Conservation (phyloP, 2,329 filamentous ascomycete genomes). For the Triangularia setosa region DNA sequence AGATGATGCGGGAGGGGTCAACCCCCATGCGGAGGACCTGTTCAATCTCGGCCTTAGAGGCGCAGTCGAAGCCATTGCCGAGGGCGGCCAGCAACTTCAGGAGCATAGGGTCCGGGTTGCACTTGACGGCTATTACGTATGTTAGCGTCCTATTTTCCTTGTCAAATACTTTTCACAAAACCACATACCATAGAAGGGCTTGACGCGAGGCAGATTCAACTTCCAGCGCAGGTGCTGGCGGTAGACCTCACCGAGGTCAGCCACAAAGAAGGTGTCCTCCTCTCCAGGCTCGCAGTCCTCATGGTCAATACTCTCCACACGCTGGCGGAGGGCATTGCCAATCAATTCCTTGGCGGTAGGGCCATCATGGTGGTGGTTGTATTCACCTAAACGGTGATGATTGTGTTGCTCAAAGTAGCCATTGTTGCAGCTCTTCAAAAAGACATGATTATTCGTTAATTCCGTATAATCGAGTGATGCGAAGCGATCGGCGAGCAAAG, state of each 20-base stretch:
- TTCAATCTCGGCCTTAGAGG: conserved; percentile 96
- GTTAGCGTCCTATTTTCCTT: conserved; percentile 5
- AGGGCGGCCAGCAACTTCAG: conserved; percentile 82
- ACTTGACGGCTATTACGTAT: conserved; percentile 75
- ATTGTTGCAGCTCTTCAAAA: conserved; percentile 40
- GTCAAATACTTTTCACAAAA: not conserved
- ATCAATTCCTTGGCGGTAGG: conserved; percentile 71
- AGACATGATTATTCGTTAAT: conserved; percentile 43
- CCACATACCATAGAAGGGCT: conserved; percentile 85
- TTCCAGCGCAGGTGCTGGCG: conserved; percentile 99
- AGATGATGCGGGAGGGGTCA: conserved; percentile 89
- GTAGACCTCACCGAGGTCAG: conserved; percentile 96
- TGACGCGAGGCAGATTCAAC: conserved; percentile 84
- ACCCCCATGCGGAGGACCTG: conserved; percentile 80
- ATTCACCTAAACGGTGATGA: conserved; percentile 34
- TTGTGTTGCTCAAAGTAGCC: conserved; percentile 35
- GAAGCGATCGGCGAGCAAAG: conserved; percentile 53
- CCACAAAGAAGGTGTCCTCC: conserved; percentile 97
- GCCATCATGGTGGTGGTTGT: conserved; percentile 33
- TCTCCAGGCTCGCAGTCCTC: conserved; percentile 87
- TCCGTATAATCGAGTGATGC: conserved; percentile 46
- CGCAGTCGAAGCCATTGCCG: conserved; percentile 95
- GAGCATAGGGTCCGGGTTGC: conserved; percentile 90
- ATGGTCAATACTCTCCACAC: conserved; percentile 78
- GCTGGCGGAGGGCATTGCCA: conserved; percentile 79